phyloP scores from a whole-genome alignment of 441 rosid species.

The Daphne laureola region DNA sequence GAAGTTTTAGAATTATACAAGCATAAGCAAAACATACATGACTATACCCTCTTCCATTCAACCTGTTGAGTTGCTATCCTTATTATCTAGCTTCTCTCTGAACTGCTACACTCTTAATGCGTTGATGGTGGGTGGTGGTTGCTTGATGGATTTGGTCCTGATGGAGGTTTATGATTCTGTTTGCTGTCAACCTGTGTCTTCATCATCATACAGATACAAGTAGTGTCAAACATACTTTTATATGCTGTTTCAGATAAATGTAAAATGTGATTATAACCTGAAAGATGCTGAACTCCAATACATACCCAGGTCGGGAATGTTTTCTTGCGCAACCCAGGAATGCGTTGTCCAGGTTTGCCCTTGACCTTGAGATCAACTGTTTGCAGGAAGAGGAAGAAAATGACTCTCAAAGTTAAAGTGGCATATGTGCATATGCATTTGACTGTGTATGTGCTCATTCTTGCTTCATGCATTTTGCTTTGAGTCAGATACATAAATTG shows the following conservation, averaged over 20 bases:
- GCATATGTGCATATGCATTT: too few species aligned
- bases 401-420: too few species aligned
- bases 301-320: slow-evolving; percentile 40
- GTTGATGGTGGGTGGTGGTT: slow-evolving; percentile 45
- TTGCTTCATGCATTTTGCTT: too few species aligned
- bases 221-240: background rate
- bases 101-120: slow-evolving; percentile 31
- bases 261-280: background rate
- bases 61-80: slow-evolving; percentile 1
- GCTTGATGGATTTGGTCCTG: slow-evolving; percentile 64
- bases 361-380: slow-evolving; percentile 36
- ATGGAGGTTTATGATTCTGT: slow-evolving; percentile 40
- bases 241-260: slow-evolving; percentile 1
- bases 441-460: too few species aligned
- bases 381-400: slow-evolving; percentile 9
- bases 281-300: slow-evolving; percentile 2
- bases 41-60: slow-evolving; percentile 22
- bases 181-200: slow-evolving; percentile 36
- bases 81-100: slow-evolving; percentile 9
- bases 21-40: slow-evolving; percentile 15
- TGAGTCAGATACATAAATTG: too few species aligned
- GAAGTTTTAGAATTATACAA: slow-evolving; percentile 22
- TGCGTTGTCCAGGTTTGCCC: slow-evolving; percentile 23
- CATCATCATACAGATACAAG: slow-evolving; percentile 15
- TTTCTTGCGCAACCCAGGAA: slow-evolving; percentile 18